Conservation (phyloP, 345 rosid genomes). For the Citropsis articulata region DNA sequence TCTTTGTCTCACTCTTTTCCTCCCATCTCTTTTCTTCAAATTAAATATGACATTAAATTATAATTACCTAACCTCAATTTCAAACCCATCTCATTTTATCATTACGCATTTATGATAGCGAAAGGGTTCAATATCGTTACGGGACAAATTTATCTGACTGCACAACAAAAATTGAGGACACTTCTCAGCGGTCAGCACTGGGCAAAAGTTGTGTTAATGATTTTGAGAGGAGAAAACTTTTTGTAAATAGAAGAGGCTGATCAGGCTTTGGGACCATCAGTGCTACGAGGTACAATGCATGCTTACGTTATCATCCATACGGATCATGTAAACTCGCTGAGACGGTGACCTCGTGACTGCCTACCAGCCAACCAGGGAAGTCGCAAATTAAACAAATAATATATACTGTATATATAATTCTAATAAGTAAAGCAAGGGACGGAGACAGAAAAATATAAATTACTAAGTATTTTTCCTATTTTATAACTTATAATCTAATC, state of each 20-base stretch:
- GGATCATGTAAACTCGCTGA: not conserved
- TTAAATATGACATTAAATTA: too few species aligned
- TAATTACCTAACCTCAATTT: fast-evolving
- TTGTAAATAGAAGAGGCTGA: not conserved
- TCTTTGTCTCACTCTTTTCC: too few species aligned
- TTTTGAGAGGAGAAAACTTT: not conserved
- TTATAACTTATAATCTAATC: too few species aligned
- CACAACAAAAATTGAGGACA: not conserved
- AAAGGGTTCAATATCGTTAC: not conserved
- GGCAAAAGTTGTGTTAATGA: not conserved
- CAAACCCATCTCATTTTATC: too few species aligned
- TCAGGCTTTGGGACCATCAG: too few species aligned
- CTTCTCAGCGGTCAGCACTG: not conserved
- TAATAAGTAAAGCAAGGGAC: too few species aligned
- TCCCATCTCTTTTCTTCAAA: too few species aligned
- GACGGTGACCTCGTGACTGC: not conserved
- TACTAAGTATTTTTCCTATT: too few species aligned
- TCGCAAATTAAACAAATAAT: too few species aligned
- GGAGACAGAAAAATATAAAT: too few species aligned
- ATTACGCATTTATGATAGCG: not conserved
- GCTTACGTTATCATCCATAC: not conserved
- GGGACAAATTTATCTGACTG: not conserved
- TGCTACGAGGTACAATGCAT: not conserved
- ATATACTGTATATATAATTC: too few species aligned
- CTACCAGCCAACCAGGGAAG: too few species aligned